These are phyloP conservation scores for Aeminium ludgeri DNA, from an alignment of 495 filamentous ascomycete species.

Conservation along the genomic window DNA sequence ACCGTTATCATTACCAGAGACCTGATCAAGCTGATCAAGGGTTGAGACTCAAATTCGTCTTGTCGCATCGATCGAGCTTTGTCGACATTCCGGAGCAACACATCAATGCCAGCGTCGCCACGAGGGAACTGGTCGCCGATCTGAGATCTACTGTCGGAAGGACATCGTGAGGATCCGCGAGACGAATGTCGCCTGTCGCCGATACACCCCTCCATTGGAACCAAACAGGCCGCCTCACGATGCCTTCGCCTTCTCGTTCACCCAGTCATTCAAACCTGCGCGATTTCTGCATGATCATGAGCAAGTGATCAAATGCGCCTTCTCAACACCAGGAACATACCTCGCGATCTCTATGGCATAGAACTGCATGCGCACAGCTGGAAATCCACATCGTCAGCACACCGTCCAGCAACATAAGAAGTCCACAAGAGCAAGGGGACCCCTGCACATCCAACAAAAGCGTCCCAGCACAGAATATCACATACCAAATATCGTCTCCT, in stretches of 20 bases:
- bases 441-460: too few species aligned
- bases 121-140: too few species aligned
- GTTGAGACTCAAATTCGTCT: too few species aligned
- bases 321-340: too few species aligned
- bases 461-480: background rate
- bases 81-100: too few species aligned
- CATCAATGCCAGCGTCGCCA: too few species aligned
- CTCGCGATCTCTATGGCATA: conserved; percentile 92
- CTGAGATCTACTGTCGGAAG: too few species aligned
- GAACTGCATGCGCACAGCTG: conserved; percentile 87
- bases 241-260: conserved; percentile 53
- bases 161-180: too few species aligned
- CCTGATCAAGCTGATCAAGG: background rate
- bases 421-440: too few species aligned
- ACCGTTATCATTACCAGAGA: conserved; percentile 2
- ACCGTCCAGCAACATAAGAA: background rate
- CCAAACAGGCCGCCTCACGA: conserved; percentile 4
- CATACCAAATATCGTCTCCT: conserved; percentile 81
- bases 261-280: conserved; percentile 85
- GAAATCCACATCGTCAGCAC: conserved; percentile 1
- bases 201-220: too few species aligned
- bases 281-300: conserved; percentile 43
- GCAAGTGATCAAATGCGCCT: background rate
- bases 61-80: too few species aligned
- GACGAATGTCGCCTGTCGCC: background rate